Base-by-base conservation (phyloP, 2,329 filamentous ascomycete species). In the Xylariaceae sp. region DNA sequence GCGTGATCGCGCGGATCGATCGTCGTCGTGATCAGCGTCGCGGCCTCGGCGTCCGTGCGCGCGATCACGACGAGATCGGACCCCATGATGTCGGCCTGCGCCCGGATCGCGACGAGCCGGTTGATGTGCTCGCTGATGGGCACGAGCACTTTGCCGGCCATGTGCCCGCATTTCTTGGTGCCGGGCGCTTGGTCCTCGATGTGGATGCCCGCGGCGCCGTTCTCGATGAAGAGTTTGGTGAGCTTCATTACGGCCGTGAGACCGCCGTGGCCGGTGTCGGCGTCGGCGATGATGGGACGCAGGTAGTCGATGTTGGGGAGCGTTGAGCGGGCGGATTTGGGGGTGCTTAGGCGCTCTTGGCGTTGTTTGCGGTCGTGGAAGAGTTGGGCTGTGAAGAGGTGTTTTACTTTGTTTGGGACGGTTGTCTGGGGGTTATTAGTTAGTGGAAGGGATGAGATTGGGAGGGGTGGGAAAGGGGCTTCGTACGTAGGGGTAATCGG, bases 311-410 rank as follows among this genome's bases (percentile, higher is more conserved):
- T 80, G 74, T 95, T 94, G 62, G 88, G 79, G 54, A 94, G 78
- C 63, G 86, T 87, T 67, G 78, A 76, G 58, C 94, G 90, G 71
- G 92, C 82, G 23, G 82, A 79, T 73, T 88, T 88, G 34, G 92
- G 85, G 6, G 82, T 87, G 65, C 85, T 88, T 55, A 97, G 78
- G 61, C 94, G 91, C 76, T 97, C 94, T 76, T 97, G 92, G 66
- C 94, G 88, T 78, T 99, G 94, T 79, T 99, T 99, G 72, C 94
- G 90, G 82, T 99, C 94, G 79, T 99, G 94, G 88, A 99, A 99
- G 59, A 97, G 87, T 78, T 99, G 94, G 11, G 94, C 93, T 86
- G 95, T 92, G 85, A 96, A 99, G 55, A 99, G 85, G 73, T 99
- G 94, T 72, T 90, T 86, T 66, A 99, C 94, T 78, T 99, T 99